A percentile compares a stretch with the other conserved stretches of the same genome.
Conservation (phyloP, 257 asterid species). For the Striga asiatica region DNA sequence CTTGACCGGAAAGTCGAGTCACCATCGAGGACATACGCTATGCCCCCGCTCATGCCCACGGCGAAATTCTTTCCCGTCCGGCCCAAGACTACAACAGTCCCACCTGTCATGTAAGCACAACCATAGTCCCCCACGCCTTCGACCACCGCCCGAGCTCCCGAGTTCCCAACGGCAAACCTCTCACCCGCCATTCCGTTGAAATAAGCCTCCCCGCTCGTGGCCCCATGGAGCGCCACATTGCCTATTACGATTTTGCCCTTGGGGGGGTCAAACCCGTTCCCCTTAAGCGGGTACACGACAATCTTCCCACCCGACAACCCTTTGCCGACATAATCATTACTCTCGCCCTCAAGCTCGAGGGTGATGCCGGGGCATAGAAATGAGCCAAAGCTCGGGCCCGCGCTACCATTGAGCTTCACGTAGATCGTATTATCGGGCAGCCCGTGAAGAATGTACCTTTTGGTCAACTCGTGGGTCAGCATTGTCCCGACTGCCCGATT, state of each 20-base stretch:
- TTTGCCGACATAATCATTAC: conserved; percentile 98
- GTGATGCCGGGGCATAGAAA: conserved; percentile 92
- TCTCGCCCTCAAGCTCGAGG: conserved; percentile 95
- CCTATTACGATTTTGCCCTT: conserved; percentile 94
- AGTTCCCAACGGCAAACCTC: conserved; percentile 93
- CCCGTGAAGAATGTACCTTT: conserved; percentile 59
- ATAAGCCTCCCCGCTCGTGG: conserved; percentile 91
- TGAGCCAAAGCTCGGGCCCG: conserved; percentile 99
- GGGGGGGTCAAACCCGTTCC: conserved; percentile 85
- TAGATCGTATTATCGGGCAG: conserved; percentile 83
- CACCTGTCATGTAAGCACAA: conserved; percentile 99
- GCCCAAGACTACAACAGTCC: conserved; percentile 83
- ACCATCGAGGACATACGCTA: conserved; percentile 82
- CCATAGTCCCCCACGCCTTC: conserved; percentile 99
- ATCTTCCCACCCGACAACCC: conserved; percentile 95
- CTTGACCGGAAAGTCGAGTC: conserved; percentile 57
- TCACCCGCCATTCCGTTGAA: conserved; percentile 99
- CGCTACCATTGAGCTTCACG: conserved; percentile 86
- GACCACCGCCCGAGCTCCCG: conserved; percentile 93
- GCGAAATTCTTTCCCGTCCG: conserved; percentile 94
- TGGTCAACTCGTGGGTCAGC: conserved; percentile 95
- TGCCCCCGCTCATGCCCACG: conserved; percentile 99
- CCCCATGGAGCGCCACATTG: conserved; percentile 95
- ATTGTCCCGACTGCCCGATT: conserved; percentile 97
- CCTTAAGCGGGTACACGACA: conserved; percentile 81